Evolutionary conservation across 192 early-diverging fungal genomes (phyloP), one percentile per base, ranked within the genome.

Genomic region (Piromyces sp.): DNA sequence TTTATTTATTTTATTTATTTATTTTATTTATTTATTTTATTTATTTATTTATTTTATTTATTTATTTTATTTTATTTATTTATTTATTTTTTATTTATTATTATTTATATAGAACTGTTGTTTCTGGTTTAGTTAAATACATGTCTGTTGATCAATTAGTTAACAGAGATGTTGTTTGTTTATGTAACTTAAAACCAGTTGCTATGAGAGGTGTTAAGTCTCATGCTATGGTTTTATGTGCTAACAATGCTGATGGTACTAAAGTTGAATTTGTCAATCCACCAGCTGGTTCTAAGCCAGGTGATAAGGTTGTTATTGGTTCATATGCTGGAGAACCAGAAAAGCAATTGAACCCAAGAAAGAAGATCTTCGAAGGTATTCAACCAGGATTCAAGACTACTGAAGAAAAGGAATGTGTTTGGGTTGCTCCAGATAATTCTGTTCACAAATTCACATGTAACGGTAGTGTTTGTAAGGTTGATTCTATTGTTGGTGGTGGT

Each of bases 161-260:
- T 81, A 88, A 86, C 42, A 85, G 87, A 14, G 86, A 88, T 0
- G 86, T 93, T 11, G 83, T 91, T 28, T 90, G 92, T 15, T 88
- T 92, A 17, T 82, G 82, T 30, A 93, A 93, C 79, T 84, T 93
- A 85, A 93, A 93, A 80, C 89, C 92, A 5, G 86, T 88, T 30
- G 90, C 88, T 81, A 87, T 93, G 30, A 85, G 88, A n/a, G 92
- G 92, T 5, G 86, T 93, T 1, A 80, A 87, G 79, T 93, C 92
- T 0, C 82, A 92, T 79, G 92, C 91, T 26, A 92, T 93, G 91
- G 81, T 93, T 30, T 38, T 93, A 12, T 89, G 89, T 81, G 91
- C 91, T 14, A 87, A 89, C 5, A 88, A 82, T 22, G 29, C 86
- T 19, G 91, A 92, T 81, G 88, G 87, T 78, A 83, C 87, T 28